These are phyloP conservation scores for Ruellia speciosa DNA, from an alignment of 305 asterid species.

Conservation along the genomic window DNA sequence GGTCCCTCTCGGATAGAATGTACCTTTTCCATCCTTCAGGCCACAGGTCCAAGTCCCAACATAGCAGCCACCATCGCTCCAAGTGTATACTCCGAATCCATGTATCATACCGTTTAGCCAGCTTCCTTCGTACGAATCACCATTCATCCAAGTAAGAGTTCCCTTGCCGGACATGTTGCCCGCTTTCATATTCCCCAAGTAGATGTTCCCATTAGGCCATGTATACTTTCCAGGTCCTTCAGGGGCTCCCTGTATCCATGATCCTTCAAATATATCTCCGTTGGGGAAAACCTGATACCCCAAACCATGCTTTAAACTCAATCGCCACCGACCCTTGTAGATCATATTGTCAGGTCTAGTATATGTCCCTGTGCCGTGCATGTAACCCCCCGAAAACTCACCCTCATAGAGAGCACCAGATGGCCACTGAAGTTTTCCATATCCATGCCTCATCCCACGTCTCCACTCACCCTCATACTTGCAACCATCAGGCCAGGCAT, in stretches of 20 bases:
- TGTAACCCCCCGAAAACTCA: conserved; percentile 85
- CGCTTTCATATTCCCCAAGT: conserved; percentile 76
- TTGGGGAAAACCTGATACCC: conserved; percentile 75
- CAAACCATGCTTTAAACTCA: conserved; percentile 84
- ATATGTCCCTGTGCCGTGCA: conserved; percentile 70
- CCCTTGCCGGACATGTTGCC: conserved; percentile 93
- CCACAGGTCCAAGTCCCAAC: conserved; percentile 93
- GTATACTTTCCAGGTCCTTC: conserved; percentile 95
- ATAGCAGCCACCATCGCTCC: conserved; percentile 77
- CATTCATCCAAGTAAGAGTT: conserved; percentile 77
- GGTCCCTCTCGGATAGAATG: conserved; percentile 80
- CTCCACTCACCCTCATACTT: conserved; percentile 87
- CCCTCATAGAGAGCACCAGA: conserved; percentile 87
- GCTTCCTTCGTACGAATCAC: conserved; percentile 75
- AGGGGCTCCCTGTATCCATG: conserved; percentile 86
- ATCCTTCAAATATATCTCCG: conserved; percentile 78
- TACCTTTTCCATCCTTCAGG: conserved; percentile 89
- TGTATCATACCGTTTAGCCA: conserved; percentile 81
- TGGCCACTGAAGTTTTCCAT: conserved; percentile 71
- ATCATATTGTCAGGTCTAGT: conserved; percentile 36
- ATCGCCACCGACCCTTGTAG: conserved; percentile 78
- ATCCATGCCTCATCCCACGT: conserved; percentile 77
- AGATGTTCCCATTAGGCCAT: conserved; percentile 81
- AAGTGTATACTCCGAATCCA: conserved; percentile 82
- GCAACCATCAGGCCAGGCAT: conserved; percentile 85